phyloP scores from a whole-genome alignment of 2,329 filamentous ascomycete species.

The Talaromyces piceae region DNA sequence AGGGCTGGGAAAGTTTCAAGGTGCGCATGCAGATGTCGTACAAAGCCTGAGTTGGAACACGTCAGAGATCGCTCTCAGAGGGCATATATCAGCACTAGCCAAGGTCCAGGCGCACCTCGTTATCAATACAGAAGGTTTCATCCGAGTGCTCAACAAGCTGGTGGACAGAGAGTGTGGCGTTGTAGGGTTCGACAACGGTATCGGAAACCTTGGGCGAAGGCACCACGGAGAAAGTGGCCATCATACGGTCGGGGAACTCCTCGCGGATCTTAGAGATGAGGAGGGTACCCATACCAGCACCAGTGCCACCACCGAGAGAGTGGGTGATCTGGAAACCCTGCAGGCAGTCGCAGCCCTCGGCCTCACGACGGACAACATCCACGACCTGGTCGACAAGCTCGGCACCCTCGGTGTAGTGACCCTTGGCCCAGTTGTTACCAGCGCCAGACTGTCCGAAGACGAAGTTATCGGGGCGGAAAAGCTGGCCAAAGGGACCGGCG shows the following conservation, averaged over 20 bases:
- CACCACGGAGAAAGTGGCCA: constrained; percentile 98
- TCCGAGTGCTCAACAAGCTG: constrained; percentile 99
- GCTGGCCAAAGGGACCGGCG: constrained; percentile 94
- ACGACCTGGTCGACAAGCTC: constrained; percentile 98
- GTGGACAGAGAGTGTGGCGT: constrained; percentile 97
- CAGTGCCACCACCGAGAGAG: constrained; percentile 99
- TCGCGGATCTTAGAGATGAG: constrained; percentile 99
- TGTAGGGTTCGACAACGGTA: constrained; percentile 99
- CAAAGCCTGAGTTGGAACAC: constrained; percentile 55
- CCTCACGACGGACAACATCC: constrained; percentile 97
- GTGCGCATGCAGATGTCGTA: constrained; percentile 99
- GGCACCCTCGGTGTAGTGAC: constrained; percentile 99
- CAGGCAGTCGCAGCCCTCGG: constrained; percentile 97
- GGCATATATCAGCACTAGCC: neutral
- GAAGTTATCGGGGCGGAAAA: constrained; percentile 99
- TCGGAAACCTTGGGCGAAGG: constrained; percentile 99
- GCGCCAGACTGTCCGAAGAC: constrained; percentile 99
- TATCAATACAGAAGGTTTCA: constrained; percentile 99
- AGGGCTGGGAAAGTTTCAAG: constrained; percentile 96
- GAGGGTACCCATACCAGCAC: constrained; percentile 99
- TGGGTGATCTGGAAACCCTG: constrained; percentile 99
- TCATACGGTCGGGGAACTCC: constrained; percentile 99
- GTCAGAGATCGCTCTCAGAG: neutral
- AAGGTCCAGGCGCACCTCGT: constrained; percentile 60
- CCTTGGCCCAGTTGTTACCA: constrained; percentile 99